These are phyloP conservation scores for Naganishia vaughanmartiniae DNA, from an alignment of 768 basidiomycete species.

Conservation along the genomic window DNA sequence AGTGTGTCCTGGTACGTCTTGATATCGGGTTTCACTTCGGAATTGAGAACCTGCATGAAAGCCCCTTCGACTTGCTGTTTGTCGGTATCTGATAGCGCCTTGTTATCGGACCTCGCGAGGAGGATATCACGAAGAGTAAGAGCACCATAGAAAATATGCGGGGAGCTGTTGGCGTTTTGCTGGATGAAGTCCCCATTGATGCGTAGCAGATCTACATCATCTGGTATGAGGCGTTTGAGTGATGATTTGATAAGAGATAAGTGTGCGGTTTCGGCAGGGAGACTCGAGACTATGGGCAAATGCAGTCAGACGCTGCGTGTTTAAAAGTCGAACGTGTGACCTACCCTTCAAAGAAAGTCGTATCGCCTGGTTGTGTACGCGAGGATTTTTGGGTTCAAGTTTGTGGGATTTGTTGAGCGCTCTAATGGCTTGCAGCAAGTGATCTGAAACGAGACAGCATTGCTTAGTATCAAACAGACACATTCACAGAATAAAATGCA, in stretches of 20 bases:
- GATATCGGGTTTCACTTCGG: conserved; percentile 28
- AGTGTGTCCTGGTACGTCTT: conserved; percentile 20
- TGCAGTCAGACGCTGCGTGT: too few relatives aligned
- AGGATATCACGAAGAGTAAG: conserved; percentile 22
- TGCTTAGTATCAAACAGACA: neutral
- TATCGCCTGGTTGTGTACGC: conserved; percentile 24
- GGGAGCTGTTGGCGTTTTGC: conserved; percentile 7
- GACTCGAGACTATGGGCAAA: conserved; percentile 8
- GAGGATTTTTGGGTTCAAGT: conserved; percentile 19
- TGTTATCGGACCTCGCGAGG: neutral
- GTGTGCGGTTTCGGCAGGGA: conserved; percentile 8
- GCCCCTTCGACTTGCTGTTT: conserved; percentile 27
- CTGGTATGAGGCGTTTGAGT: conserved; percentile 17
- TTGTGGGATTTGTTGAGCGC: conserved; percentile 13
- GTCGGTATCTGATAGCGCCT: conserved; percentile 15
- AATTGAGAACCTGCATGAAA: conserved; percentile 19
- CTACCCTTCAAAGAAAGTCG: conserved; percentile 13
- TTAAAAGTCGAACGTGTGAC: neutral
- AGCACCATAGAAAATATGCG: conserved; percentile 17
- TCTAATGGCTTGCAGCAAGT: conserved; percentile 7
- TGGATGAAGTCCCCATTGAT: conserved; percentile 32
- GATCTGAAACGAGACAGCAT: neutral
- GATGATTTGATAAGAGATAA: conserved; percentile 15
- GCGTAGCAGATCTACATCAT: conserved; percentile 18
- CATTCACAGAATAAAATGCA: neutral